phyloP scores from a whole-genome alignment of 108 stramenopile species.

The Fragilariopsis cylindrus region DNA sequence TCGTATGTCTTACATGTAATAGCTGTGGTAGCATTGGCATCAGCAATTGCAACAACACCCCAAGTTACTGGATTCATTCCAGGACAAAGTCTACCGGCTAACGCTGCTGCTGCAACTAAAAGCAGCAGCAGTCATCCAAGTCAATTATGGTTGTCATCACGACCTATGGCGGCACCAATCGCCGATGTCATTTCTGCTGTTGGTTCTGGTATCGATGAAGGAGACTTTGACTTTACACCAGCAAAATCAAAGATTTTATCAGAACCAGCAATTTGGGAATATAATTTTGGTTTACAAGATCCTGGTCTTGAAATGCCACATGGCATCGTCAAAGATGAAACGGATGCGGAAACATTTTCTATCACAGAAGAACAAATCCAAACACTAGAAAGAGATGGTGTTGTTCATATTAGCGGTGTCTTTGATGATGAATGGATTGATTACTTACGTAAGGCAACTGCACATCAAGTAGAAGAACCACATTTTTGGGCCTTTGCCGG shows the following conservation, averaged over 20 bases:
- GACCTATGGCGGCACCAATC: constrained; percentile 19
- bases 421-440: constrained; percentile 88
- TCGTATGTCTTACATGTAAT: too few relatives aligned
- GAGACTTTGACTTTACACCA: constrained; percentile 3
- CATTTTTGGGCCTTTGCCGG: constrained; percentile 94
- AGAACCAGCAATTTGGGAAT: constrained; percentile 87
- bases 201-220: constrained; percentile 15
- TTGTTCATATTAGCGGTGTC: constrained; percentile 80
- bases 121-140: not conserved
- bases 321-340: constrained; percentile 58
- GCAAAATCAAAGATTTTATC: constrained; percentile 68
- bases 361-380: constrained; percentile 78
- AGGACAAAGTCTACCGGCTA: constrained; percentile 10
- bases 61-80: constrained; percentile 17
- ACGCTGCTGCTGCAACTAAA: not conserved
- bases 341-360: constrained; percentile 65
- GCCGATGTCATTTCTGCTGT: constrained; percentile 30
- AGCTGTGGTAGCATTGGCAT: too few relatives aligned
- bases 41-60: not conserved
- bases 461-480: constrained; percentile 74
- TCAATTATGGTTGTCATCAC: constrained; percentile 3
- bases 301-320: constrained; percentile 74
- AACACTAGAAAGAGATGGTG: constrained; percentile 84
- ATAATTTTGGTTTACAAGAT: constrained; percentile 91
- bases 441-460: constrained; percentile 79